A percentile compares a stretch with the other conserved stretches of the same genome.
phyloP scores from a whole-genome alignment of 345 rosid genomes.

The Melastoma malabathricum region DNA sequence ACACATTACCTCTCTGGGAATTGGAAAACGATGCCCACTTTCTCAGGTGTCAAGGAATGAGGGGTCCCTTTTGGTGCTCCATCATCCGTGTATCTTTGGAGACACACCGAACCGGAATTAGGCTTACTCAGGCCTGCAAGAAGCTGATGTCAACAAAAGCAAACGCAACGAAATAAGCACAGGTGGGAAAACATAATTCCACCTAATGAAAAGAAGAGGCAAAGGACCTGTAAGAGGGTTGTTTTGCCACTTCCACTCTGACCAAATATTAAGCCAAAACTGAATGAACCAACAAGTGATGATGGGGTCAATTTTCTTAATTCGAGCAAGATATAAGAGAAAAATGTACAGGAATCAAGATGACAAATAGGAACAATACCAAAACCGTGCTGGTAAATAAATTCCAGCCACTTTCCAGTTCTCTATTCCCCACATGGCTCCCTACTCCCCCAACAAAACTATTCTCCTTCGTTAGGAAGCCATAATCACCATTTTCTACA shows the following conservation, averaged over 20 bases:
- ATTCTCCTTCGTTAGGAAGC: no score
- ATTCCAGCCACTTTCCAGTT: no score
- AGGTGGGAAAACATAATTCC: neutral
- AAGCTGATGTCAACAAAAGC: conserved; percentile 30
- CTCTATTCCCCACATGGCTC: no score
- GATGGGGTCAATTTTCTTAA: conserved; percentile 1
- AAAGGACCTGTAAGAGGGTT: conserved; percentile 67
- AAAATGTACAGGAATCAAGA: no score
- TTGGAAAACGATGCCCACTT: conserved; percentile 87
- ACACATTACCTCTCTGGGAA: conserved; percentile 75
- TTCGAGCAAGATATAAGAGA: no score
- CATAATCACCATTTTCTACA: no score
- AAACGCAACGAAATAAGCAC: conserved; percentile 3
- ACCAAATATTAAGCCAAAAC: conserved; percentile 94
- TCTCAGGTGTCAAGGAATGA: conserved; percentile 42
- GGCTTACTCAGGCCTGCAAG: conserved; percentile 86
- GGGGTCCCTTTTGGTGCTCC: conserved; percentile 36
- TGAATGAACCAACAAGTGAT: conserved; percentile 16
- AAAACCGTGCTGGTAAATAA: no score
- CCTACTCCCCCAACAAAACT: no score
- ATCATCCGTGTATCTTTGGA: conserved; percentile 47
- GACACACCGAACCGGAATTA: conserved; percentile 66
- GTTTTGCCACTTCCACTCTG: conserved; percentile 96
- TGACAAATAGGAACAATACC: no score
- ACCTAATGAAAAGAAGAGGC: no score